Conservation (phyloP, 306 rosid species). For the Acacia melanoxylon region DNA sequence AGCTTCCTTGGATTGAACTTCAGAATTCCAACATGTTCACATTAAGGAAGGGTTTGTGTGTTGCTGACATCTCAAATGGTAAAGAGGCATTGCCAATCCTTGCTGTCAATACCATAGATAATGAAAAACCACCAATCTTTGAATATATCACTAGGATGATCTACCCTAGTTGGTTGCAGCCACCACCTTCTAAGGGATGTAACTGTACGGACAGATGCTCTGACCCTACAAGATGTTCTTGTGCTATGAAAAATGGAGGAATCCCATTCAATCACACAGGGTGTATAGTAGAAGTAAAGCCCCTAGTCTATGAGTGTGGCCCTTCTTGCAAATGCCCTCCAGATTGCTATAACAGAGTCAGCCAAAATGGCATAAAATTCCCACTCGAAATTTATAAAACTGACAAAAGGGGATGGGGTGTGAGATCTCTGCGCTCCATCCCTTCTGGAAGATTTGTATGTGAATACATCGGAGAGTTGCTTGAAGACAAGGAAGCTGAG, state of each 20-base stretch:
- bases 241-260: constrained; percentile 58
- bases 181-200: constrained; percentile 50
- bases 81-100: constrained; percentile 50
- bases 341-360: constrained; percentile 61
- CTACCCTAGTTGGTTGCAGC: constrained; percentile 64
- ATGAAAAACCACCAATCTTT: constrained; percentile 50
- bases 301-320: constrained; percentile 72
- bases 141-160: constrained; percentile 46
- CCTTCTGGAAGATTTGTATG: constrained; percentile 77
- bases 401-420: constrained; percentile 71
- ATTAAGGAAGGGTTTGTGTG: constrained; percentile 46
- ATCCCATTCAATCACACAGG: constrained; percentile 61
- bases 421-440: constrained; percentile 60
- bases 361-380: constrained; percentile 60
- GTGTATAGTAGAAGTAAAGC: constrained; percentile 55
- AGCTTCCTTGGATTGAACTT: constrained; percentile 62
- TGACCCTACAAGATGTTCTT: constrained; percentile 48
- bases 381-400: constrained; percentile 72
- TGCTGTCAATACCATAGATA: constrained; percentile 55
- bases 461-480: constrained; percentile 73
- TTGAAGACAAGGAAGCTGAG: constrained; percentile 60
- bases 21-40: constrained; percentile 48
- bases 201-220: constrained; percentile 53
- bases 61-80: constrained; percentile 62
- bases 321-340: constrained; percentile 64